These are phyloP conservation scores for Dryadomyces quercivorus DNA, from an alignment of 2,329 filamentous ascomycete species.

Conservation along the genomic window DNA sequence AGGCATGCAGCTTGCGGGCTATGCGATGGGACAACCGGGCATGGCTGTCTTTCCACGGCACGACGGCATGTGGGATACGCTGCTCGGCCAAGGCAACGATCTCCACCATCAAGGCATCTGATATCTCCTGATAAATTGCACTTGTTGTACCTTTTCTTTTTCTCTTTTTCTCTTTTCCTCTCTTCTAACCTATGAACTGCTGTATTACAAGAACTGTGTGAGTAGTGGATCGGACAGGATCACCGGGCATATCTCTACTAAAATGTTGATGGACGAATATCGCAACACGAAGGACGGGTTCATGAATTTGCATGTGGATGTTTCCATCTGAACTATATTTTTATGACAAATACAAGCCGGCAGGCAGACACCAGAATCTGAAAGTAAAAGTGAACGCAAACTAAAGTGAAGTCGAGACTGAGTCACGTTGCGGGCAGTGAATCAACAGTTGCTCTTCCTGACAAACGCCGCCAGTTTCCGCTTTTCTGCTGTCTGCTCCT, in stretches of 20 bases:
- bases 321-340: background rate
- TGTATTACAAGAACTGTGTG: too few relatives aligned
- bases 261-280: too few relatives aligned
- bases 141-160: background rate
- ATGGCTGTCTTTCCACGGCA: constrained; percentile 2
- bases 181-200: background rate
- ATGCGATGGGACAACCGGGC: background rate
- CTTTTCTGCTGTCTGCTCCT: too few relatives aligned
- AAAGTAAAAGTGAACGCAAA: background rate
- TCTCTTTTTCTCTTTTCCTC: background rate
- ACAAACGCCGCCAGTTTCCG: too few relatives aligned
- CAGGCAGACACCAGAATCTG: background rate
- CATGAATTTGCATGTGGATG: too few relatives aligned
- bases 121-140: background rate
- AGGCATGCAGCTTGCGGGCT: background rate
- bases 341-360: background rate
- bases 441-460: background rate
- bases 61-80: constrained; percentile 2
- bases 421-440: background rate
- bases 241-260: too few relatives aligned
- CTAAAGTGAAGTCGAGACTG: background rate
- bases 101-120: background rate
- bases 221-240: too few relatives aligned
- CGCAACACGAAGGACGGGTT: too few relatives aligned
- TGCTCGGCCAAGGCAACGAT: background rate